Evolutionary conservation across 805 yeast genomes (phyloP).

Genomic region (Saturnispora silvae): DNA sequence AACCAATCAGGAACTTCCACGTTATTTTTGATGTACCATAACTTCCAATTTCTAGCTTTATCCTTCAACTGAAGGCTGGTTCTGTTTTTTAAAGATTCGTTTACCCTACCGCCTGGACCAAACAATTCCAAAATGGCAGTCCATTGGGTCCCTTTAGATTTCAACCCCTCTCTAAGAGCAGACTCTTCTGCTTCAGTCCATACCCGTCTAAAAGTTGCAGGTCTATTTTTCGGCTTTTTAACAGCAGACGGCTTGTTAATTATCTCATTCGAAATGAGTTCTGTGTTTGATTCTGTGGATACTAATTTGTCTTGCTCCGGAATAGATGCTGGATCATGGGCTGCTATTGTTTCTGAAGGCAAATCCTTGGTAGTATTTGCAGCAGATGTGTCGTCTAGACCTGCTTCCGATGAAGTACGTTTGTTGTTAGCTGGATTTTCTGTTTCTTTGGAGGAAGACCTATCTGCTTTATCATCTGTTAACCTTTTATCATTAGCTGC

Average conservation of each 20-base stretch:
- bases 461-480: neutral
- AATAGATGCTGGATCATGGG: neutral
- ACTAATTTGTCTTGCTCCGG: neutral
- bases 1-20: slow-evolving; percentile 72
- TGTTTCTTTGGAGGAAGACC: slow-evolving; percentile 1
- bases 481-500: slow-evolving; percentile 4
- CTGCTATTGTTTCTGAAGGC: neutral
- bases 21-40: slow-evolving; percentile 69
- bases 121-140: slow-evolving; percentile 77
- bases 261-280: neutral
- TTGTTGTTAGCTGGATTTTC: neutral
- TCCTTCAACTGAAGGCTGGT: slow-evolving; percentile 90
- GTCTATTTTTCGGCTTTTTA: slow-evolving; percentile 15
- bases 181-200: slow-evolving; percentile 89
- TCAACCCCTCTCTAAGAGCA: slow-evolving; percentile 71
- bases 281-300: neutral
- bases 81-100: slow-evolving; percentile 77
- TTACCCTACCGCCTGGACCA: slow-evolving; percentile 86
- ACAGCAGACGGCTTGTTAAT: slow-evolving; percentile 3
- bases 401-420: slow-evolving; percentile 6
- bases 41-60: slow-evolving; percentile 92
- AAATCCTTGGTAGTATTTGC: neutral
- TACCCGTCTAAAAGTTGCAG: slow-evolving; percentile 40
- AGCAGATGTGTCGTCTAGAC: neutral
- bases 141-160: slow-evolving; percentile 88